Base-by-base conservation (phyloP, 768 basidiomycete species). In the Grammothele lineata region DNA sequence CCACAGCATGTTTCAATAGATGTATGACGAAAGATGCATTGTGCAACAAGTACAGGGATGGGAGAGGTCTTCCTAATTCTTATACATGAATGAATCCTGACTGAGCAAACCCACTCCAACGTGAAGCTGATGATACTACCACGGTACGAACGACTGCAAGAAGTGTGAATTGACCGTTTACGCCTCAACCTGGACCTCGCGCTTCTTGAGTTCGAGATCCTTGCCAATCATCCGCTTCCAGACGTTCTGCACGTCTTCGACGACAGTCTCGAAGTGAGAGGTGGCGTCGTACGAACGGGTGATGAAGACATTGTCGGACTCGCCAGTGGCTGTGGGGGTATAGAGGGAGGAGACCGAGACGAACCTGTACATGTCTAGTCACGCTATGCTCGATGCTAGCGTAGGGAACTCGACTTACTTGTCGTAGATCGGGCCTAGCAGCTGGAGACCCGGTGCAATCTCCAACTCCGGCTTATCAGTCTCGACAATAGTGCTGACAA, bases 231-330 rank as follows among this genome's bases (percentile, higher is more conserved):
- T 82, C 45, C 94, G 77, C 73, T 86, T 83, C 92, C 92, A 99
- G 34, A 98, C 91, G 66, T 97, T 89, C 51, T 87, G 85, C 30
- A 99, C 96, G 50, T 99, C 95, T 42, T 97, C 92, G 21, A 95
- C 92, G 38, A 98, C 94, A 22, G 92, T 96, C 76, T 99, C 96
- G 65, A 99, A 98, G 71, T 99, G 96, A 23, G 91, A 93, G 10
- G 96, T 97, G 7, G 96, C 95, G 64, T 99, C 96, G 69, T 98
- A 99, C 14, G 93, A 96, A 45, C 87, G 87, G 45, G 96, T 99
- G 71, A 99, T 84, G 75, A 89, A 99, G 64, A 99, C 90, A 64
- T 92, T 88, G 73, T 99, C 94, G 37, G 72, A 69, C 51, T 78
- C 62, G 47, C 96, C 96, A 34, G 78, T 68, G 37, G 87, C 76